These are phyloP conservation scores for Globisporangium splendens DNA, from an alignment of 352 stramenopile genomes.

Conservation along the genomic window DNA sequence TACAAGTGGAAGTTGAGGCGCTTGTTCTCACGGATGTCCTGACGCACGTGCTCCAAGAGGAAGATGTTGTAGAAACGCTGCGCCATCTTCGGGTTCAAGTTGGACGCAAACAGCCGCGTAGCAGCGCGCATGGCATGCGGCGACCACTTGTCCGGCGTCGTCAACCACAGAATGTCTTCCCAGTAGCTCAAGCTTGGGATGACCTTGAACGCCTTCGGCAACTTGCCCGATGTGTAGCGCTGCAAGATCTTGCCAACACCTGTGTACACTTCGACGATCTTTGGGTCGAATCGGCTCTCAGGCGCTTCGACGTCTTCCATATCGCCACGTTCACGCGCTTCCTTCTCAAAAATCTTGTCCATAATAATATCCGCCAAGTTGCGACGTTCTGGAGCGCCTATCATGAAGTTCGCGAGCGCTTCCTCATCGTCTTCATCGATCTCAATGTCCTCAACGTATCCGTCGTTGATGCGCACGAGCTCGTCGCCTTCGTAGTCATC, in stretches of 20 bases:
- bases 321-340: conserved; percentile 81
- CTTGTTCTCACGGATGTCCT: conserved; percentile 98
- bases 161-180: conserved; percentile 98
- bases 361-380: conserved; percentile 99
- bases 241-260: conserved; percentile 97
- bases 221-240: conserved; percentile 97
- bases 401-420: conserved; percentile 85
- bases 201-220: conserved; percentile 99
- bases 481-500: conserved; percentile 88
- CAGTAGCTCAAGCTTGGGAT: conserved; percentile 98
- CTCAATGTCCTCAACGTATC: conserved; percentile 89
- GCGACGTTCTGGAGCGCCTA: conserved; percentile 76
- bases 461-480: conserved; percentile 88
- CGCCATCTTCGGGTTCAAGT: conserved; percentile 99
- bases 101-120: conserved; percentile 98
- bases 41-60: conserved; percentile 94
- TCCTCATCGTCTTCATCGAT: conserved; percentile 86
- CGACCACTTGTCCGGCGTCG: conserved; percentile 96
- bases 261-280: conserved; percentile 98
- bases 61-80: conserved; percentile 99
- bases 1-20: conserved; percentile 99
- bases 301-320: conserved; percentile 47
- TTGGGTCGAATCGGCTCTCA: conserved; percentile 83
- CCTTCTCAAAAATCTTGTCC: conserved; percentile 98
- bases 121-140: conserved; percentile 97